Conservation (phyloP, 108 stramenopile genomes). For the Nannochloropsis gaditana region DNA sequence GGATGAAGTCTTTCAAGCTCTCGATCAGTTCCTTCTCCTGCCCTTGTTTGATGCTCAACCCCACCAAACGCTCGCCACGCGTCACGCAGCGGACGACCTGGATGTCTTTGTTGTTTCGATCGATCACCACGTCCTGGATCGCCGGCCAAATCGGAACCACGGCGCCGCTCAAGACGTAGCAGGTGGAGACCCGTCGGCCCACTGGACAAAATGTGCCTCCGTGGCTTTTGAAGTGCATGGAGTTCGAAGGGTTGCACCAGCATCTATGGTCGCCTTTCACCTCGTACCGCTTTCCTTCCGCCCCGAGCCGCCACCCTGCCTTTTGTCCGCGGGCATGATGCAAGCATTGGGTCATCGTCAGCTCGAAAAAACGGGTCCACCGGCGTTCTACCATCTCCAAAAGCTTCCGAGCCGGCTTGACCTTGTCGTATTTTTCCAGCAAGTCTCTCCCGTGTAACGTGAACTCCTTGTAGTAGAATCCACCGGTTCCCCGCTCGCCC, state of each 20-base stretch:
- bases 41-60: slow-evolving; percentile 13
- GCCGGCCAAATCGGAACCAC: slow-evolving; percentile 16
- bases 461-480: not conserved
- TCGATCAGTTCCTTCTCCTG: not conserved
- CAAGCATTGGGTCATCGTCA: not conserved
- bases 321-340: not conserved
- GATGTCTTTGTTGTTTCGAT: not conserved
- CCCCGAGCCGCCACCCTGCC: not conserved
- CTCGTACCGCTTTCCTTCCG: not conserved
- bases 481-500: not conserved
- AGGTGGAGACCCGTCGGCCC: not conserved
- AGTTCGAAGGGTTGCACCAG: not conserved
- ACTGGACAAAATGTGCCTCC: not conserved
- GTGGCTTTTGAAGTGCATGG: not conserved
- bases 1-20: not conserved
- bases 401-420: not conserved
- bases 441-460: not conserved
- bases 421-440: not conserved
- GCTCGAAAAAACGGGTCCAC: not conserved
- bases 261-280: not conserved
- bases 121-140: slow-evolving; percentile 1
- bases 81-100: not conserved
- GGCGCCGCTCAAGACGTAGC: not conserved
- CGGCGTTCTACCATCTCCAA: not conserved
- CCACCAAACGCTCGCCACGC: not conserved